phyloP scores from a whole-genome alignment of 768 basidiomycete genomes.

The Rhodotorula kratochvilovae region DNA sequence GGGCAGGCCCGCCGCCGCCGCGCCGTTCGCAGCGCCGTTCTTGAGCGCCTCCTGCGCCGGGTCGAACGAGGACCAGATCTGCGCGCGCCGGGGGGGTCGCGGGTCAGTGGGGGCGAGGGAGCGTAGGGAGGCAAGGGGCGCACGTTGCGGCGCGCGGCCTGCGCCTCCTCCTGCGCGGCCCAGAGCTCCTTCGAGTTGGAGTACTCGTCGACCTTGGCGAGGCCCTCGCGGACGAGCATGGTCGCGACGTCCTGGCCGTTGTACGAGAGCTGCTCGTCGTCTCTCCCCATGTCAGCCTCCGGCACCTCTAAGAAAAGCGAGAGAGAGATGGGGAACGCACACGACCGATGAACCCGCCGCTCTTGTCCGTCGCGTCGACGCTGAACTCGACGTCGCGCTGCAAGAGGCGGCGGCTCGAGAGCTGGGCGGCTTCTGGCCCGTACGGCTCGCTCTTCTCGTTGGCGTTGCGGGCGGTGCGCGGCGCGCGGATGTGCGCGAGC shows the following conservation, averaged over 20 bases:
- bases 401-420: constrained; percentile 73
- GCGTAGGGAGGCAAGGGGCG: background rate
- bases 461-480: constrained; percentile 71
- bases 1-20: constrained; percentile 53
- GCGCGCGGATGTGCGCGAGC: constrained; percentile 85
- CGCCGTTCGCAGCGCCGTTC: constrained; percentile 22
- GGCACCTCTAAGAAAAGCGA: too few species aligned
- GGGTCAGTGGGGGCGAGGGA: background rate
- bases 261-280: constrained; percentile 31
- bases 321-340: constrained; percentile 52
- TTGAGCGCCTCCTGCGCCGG: background rate
- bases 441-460: constrained; percentile 83
- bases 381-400: constrained; percentile 94
- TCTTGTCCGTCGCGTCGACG: constrained; percentile 83
- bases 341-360: constrained; percentile 88
- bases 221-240: constrained; percentile 74
- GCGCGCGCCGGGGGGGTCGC: background rate
- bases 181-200: constrained; percentile 73
- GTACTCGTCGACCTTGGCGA: constrained; percentile 80
- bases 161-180: constrained; percentile 85
- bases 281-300: background rate
- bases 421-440: constrained; percentile 76
- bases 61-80: constrained; percentile 53
- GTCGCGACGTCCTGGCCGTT: constrained; percentile 84
- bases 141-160: constrained; percentile 63